A percentile compares a stretch with the other conserved stretches of the same genome.
Evolutionary conservation across 805 yeast genomes (phyloP).

Genomic region (Torulaspora gathmanii): DNA sequence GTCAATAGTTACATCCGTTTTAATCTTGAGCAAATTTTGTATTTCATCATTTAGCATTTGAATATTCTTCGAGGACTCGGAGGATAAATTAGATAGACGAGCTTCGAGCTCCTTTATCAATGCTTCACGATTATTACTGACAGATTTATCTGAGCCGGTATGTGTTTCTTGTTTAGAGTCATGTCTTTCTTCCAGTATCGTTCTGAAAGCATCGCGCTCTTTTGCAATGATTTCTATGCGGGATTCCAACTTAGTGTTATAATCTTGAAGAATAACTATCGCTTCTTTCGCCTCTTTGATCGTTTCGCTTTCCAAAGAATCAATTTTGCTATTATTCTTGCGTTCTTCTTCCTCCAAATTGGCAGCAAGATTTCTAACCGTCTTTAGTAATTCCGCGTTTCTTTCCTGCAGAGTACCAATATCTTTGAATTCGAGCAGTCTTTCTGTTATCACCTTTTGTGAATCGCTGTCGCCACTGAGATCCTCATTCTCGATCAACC

Average conservation of each 20-base stretch:
- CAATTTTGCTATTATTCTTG: conserved; percentile 17
- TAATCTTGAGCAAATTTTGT: conserved; percentile 37
- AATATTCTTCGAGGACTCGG: conserved; percentile 43
- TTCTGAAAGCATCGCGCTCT: conserved; percentile 66
- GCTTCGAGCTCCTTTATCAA: conserved; percentile 26
- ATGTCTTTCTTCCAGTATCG: conserved; percentile 1
- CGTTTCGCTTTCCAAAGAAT: conserved; percentile 41
- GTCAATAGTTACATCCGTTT: conserved; percentile 45
- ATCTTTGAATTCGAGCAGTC: conserved; percentile 65
- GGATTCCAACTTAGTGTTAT: conserved; percentile 47
- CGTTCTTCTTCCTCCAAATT: conserved; percentile 63
- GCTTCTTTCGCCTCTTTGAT: conserved; percentile 66
- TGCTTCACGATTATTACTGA: conserved; percentile 11
- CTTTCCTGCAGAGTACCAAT: conserved; percentile 65
- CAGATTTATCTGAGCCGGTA: not conserved
- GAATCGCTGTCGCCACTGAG: conserved; percentile 54
- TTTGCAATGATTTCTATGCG: conserved; percentile 51
- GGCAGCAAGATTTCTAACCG: conserved; percentile 66
- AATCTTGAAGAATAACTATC: conserved; percentile 55
- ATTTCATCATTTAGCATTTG: conserved; percentile 48
- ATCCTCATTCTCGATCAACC: conserved; percentile 39
- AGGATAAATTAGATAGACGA: conserved; percentile 18
- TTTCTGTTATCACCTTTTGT: conserved; percentile 62
- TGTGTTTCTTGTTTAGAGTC: not conserved
- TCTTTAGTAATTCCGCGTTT: conserved; percentile 65